Evolutionary conservation across 495 filamentous ascomycete species (phyloP), one percentile per base, ranked within the genome.

Genomic region (Podospora pseudocomata): DNA sequence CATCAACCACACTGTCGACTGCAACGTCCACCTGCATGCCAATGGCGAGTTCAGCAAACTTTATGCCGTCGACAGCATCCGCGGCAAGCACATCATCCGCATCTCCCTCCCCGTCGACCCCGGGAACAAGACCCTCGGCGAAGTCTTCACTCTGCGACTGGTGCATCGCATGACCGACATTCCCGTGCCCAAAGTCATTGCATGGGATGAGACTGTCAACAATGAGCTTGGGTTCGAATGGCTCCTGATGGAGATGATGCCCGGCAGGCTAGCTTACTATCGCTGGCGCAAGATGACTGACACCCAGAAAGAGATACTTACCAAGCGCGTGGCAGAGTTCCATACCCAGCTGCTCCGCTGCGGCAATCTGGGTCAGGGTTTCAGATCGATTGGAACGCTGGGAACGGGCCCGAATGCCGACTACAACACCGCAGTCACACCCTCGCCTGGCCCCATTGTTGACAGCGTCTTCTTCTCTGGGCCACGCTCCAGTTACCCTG

Each of bases 161-260:
- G 70, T 89, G 4, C 68, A 74, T 18, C 68, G 73, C 27, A 72
- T 73, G 44, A 86, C 86, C n/a, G 72, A 71, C 5, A 75, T 88
- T 2, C 87, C 86, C 0, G 80, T 87, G 0, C 84, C 87, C 5
- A 71, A 72, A 2, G 78, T 88, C 23, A 68, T 81, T 26, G 80
- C 79, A 20, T 86, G 79, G 55, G 81, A 88, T 63, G 76, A 80
- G 20, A 79, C 81, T 0, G 64, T 67, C 4, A 58, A 78, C 5
- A 87, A 84, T 68, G 76, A 77, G 11, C 73, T 89, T 28, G 83
- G 82, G 11, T 87, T 84, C 68, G 86, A 88, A 78, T 90, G 86
- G 87, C 82, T 88, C 1, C 67, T 89, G 13, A 85, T 88, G 83
- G 79, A 80, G 19, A 75, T 72, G 66, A 70, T 88, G 56, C 65